Evolutionary conservation across 257 asterid genomes (phyloP), one percentile per base, ranked within the genome.

Genomic region (Solanum rostratum): DNA sequence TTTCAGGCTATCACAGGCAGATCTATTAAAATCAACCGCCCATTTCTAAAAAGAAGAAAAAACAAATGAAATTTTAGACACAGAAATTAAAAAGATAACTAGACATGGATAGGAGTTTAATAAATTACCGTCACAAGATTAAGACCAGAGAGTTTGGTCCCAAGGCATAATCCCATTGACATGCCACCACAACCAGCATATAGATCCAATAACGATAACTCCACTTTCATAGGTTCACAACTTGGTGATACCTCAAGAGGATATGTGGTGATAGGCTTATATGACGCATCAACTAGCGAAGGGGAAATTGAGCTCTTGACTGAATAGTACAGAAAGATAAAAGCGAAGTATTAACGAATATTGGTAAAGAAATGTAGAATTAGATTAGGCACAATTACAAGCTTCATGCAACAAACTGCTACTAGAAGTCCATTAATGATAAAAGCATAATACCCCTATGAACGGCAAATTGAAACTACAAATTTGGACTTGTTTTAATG

Each of bases 171-270:
- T 86, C 99, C 99, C 80, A 97, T 95, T 22, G 99, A 95, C 99
- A 95, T 95, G 86, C 99, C 99, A 78, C 99, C 99, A 87, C 99
- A 95, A 63, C 99, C 99, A 59, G 97, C 86, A 87, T 90, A 95
- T 33, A 95, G 88, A 88, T 95, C 99, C 70, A 95, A 89, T 79
- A 94, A 69, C 62, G 94, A 66, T 84, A 92, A 88, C 82, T 92
- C 95, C 55, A 74, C 87, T 85, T 90, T 89, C 15, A 68, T 76
- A 70, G 98, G 86, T 66, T 91, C 92, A 70, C 84, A 54, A 60
- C 85, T 68, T 53, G 92, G 85, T 57, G 86, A 85, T 73, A 70
- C 87, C 84, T 85, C 87, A 85, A 87, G 85, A 19, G 95, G 92
- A 49, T 87, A 81, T 79, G 86, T 82, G 39, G 91, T 66, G 43